These are phyloP conservation scores for Xylaria telfairii DNA, from an alignment of 495 filamentous ascomycete genomes.

Conservation along the genomic window DNA sequence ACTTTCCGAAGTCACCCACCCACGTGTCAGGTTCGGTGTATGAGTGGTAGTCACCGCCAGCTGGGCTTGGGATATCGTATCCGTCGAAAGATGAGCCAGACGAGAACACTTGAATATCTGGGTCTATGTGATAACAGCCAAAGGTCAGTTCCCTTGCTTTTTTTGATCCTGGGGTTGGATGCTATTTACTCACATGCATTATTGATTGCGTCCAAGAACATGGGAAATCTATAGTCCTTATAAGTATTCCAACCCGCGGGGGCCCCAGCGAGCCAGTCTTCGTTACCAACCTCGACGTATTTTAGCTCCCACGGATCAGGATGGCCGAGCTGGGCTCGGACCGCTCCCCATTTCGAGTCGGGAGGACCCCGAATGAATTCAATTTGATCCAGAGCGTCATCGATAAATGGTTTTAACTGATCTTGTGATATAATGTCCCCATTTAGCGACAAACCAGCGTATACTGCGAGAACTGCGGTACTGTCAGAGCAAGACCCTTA, in stretches of 20 bases:
- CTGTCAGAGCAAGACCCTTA: not conserved
- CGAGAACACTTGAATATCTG: conserved; percentile 66
- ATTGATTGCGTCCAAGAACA: conserved; percentile 63
- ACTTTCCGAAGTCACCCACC: conserved; percentile 49
- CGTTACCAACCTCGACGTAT: conserved; percentile 71
- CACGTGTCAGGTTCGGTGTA: conserved; percentile 44
- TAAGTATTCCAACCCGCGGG: conserved; percentile 50
- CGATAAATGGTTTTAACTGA: conserved; percentile 54
- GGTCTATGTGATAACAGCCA: conserved; percentile 40
- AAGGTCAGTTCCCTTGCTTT: no score
- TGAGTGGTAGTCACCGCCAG: conserved; percentile 51
- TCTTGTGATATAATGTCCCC: conserved; percentile 49
- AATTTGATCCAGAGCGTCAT: conserved; percentile 70
- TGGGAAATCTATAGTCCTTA: conserved; percentile 60
- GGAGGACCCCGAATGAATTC: conserved; percentile 67
- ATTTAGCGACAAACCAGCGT: conserved; percentile 68
- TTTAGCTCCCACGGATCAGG: conserved; percentile 62
- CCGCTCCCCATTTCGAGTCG: conserved; percentile 61
- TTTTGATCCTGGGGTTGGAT: not conserved
- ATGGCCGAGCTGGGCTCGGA: conserved; percentile 63
- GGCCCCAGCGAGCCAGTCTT: conserved; percentile 62
- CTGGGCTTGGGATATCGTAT: conserved; percentile 49
- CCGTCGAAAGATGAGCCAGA: conserved; percentile 51
- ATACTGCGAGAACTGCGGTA: conserved; percentile 58
- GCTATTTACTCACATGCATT: conserved; percentile 41